Conservation (phyloP, 23 red algal species). For the Gracilaria domingensis region DNA sequence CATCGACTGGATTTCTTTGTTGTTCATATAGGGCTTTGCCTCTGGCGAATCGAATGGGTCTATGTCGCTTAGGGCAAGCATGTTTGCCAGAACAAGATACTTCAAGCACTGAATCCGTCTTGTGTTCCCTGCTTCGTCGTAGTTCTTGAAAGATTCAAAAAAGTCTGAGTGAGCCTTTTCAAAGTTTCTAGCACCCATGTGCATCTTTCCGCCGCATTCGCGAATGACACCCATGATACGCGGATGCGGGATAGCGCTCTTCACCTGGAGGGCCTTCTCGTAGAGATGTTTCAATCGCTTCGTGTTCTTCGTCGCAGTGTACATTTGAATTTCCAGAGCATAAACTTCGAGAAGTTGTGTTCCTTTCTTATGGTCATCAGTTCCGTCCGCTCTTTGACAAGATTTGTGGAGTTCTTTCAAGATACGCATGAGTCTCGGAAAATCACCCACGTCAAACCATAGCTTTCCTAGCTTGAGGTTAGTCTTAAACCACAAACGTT, state of each 20-base stretch:
- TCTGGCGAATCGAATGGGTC: constrained; percentile 97
- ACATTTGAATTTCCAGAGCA: constrained; percentile 99
- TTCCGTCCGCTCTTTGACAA: constrained; percentile 85
- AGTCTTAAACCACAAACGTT: constrained; percentile 98
- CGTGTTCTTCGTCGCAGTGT: constrained; percentile 89
- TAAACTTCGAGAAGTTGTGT: constrained; percentile 98
- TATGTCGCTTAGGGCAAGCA: constrained; percentile 93
- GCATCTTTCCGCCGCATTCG: constrained; percentile 98
- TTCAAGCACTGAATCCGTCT: constrained; percentile 91
- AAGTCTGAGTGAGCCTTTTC: constrained; percentile 87
- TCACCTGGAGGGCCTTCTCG: constrained; percentile 90
- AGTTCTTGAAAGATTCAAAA: constrained; percentile 98
- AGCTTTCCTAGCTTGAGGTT: constrained; percentile 92
- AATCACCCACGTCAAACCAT: constrained; percentile 88
- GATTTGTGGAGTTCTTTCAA: constrained; percentile 87
- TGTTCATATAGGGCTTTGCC: constrained; percentile 90
- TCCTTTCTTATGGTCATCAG: constrained; percentile 91
- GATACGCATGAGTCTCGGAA: constrained; percentile 73
- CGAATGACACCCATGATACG: constrained; percentile 97
- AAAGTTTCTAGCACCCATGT: constrained; percentile 85
- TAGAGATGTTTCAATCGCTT: constrained; percentile 92
- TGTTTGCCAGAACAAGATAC: constrained; percentile 98
- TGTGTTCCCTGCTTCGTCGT: constrained; percentile 93
- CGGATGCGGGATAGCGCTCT: constrained; percentile 88
- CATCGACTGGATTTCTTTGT: constrained; percentile 91